Base-by-base conservation (phyloP, 2,329 filamentous ascomycete genomes). In the Shiraia bambusicola region DNA sequence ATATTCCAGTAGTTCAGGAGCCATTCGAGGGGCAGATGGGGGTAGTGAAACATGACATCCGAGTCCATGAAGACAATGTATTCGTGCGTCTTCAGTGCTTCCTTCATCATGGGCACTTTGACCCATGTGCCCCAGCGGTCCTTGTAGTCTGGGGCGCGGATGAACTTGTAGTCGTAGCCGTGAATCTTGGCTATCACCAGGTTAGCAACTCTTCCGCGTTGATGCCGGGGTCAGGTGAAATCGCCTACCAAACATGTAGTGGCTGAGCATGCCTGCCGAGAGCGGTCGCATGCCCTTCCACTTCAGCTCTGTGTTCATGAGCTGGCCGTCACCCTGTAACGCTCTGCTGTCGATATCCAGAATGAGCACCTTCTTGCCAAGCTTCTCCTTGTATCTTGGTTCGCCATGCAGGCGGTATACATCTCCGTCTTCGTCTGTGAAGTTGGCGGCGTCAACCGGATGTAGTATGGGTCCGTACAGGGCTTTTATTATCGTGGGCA, bases 1-100 rank as follows among this genome's bases (percentile, higher is more conserved):
- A 76, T 67, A 42, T 73, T 67, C 75, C 75, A 77, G 47, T 75
- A 71, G 58, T 74, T 75, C 49, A 77, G 62, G 3, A 77, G 69
- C 71, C 73, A 77, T 52, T 77, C 75, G 24, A 76, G 47, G 4
- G 75, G 74, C 2, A 77, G 59, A 28, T 74, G 67, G 1, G 70
- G 69, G 49, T 76, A 69, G 29, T 70, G 66, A 47, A 76, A 72
- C 45, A 75, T 67, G 46, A 72, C 72, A 43, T 77, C 75, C n/a
- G 71, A 70, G 58, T 77, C 75, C 54, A 76, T 64, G 50, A 76
- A 76, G 45, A 77, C 66, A 10, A 69, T 65, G 57, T 76, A 72
- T 6, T 70, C 63, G 45, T 70, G 65, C 6, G 63, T 66, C 37
- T 69, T 66, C 49, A 69, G 65, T 4, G 63, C 64, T 41, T 68